These are phyloP conservation scores for Tuber umbilicatum DNA, from an alignment of 495 filamentous ascomycete species.

Conservation along the genomic window DNA sequence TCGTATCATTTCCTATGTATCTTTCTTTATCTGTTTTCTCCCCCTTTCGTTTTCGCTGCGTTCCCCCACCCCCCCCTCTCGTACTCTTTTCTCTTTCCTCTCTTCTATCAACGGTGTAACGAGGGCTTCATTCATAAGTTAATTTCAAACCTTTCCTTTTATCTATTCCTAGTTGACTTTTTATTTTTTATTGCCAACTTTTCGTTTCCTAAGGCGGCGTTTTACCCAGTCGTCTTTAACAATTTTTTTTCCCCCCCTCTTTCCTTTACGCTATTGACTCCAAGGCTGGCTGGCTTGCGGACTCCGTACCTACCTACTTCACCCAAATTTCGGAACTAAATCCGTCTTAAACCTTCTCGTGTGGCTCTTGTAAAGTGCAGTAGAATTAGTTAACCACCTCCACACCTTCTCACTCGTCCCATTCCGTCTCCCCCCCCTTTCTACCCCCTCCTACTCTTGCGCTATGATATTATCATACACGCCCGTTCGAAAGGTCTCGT, in stretches of 20 bases:
- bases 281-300: background rate
- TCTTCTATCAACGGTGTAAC: conserved; percentile 1
- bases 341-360: background rate
- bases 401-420: conserved; percentile 1
- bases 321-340: background rate
- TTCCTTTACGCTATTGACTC: background rate
- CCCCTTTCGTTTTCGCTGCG: background rate
- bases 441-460: background rate
- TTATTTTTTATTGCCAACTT: background rate
- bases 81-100: background rate
- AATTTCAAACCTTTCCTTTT: background rate
- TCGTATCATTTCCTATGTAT: conserved; percentile 11
- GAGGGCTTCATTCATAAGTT: background rate
- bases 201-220: background rate
- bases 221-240: background rate
- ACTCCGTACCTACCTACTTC: background rate
- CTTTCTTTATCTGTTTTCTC: background rate
- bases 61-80: background rate
- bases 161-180: background rate
- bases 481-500: background rate
- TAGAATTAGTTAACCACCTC: background rate
- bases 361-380: background rate
- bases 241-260: background rate
- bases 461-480: background rate
- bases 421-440: background rate